A percentile compares a stretch with the other conserved stretches of the same genome.
Conservation (phyloP, 2,329 filamentous ascomycete genomes). For the Fusarium sp. region DNA sequence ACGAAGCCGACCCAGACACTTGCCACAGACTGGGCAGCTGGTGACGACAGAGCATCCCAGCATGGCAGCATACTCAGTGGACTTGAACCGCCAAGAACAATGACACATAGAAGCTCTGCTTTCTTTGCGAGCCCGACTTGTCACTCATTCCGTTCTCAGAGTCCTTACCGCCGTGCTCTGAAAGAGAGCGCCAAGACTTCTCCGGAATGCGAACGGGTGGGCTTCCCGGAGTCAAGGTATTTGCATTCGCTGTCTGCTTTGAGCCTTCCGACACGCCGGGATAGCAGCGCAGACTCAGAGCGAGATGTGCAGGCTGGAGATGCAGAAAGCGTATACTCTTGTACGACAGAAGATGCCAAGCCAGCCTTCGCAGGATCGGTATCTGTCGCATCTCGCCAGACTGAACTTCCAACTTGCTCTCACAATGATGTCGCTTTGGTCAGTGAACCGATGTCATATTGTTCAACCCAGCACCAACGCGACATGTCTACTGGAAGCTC, state of each 20-base stretch:
- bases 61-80: conserved; percentile 12
- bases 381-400: not conserved
- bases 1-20: not conserved
- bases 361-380: not conserved
- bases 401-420: not conserved
- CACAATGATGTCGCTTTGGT: conserved; percentile 28
- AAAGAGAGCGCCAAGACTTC: conserved; percentile 62
- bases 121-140: conserved; percentile 68
- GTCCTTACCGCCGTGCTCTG: conserved; percentile 69
- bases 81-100: conserved; percentile 45
- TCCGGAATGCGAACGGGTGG: conserved; percentile 45
- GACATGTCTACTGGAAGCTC: conserved; percentile 62
- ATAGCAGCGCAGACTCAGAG: conserved; percentile 59
- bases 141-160: conserved; percentile 68
- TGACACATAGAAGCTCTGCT: conserved; percentile 62
- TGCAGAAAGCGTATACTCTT: conserved; percentile 67
- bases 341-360: conserved; percentile 43
- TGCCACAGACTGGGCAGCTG: not conserved
- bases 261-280: conserved; percentile 58
- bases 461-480: conserved; percentile 52
- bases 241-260: conserved; percentile 59
- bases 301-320: conserved; percentile 57
- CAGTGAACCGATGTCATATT: conserved; percentile 23
- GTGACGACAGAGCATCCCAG: not conserved
- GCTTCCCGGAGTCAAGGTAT: conserved; percentile 55